Conservation (phyloP, 2,329 filamentous ascomycete species). For the Acrocalymma vagum region DNA sequence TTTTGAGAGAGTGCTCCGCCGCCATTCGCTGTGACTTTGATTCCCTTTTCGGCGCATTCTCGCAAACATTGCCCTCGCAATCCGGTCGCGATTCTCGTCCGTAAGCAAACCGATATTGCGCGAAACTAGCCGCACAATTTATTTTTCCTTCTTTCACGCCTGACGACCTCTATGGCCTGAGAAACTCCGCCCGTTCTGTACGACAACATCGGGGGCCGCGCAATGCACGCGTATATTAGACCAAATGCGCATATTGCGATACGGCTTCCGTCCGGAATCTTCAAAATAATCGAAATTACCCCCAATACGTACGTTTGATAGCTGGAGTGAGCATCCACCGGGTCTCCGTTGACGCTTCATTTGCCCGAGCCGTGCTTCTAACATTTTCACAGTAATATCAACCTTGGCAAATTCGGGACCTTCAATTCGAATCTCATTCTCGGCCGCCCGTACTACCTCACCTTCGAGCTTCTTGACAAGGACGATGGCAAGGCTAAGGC, state of each 20-base stretch:
- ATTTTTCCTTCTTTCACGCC: neutral
- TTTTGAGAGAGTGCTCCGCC: slow-evolving; percentile 3
- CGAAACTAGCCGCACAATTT: too few species aligned
- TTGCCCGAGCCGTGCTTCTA: slow-evolving; percentile 8
- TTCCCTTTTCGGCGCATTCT: slow-evolving; percentile 2
- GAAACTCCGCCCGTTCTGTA: too few species aligned
- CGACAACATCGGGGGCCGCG: slow-evolving; percentile 17
- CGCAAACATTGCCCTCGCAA: slow-evolving; percentile 2
- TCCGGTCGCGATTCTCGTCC: slow-evolving; percentile 10
- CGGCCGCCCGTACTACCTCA: slow-evolving; percentile 89
- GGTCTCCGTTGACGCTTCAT: slow-evolving; percentile 15
- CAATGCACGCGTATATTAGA: slow-evolving; percentile 57
- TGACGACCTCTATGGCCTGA: too few species aligned
- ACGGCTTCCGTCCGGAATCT: slow-evolving; percentile 65
- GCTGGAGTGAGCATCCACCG: slow-evolving; percentile 40
- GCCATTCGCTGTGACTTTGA: slow-evolving; percentile 6
- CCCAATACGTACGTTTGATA: slow-evolving; percentile 69
- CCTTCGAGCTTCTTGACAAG: slow-evolving; percentile 85
- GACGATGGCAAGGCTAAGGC: slow-evolving; percentile 69
- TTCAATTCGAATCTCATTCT: slow-evolving; percentile 91
- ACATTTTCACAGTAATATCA: slow-evolving; percentile 71
- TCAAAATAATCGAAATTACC: slow-evolving; percentile 66
- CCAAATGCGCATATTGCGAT: slow-evolving; percentile 62
- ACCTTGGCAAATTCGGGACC: slow-evolving; percentile 89
- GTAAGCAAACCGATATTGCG: too few species aligned